Evolutionary conservation across 306 rosid genomes (phyloP).

Genomic region (Vigna unguiculata): DNA sequence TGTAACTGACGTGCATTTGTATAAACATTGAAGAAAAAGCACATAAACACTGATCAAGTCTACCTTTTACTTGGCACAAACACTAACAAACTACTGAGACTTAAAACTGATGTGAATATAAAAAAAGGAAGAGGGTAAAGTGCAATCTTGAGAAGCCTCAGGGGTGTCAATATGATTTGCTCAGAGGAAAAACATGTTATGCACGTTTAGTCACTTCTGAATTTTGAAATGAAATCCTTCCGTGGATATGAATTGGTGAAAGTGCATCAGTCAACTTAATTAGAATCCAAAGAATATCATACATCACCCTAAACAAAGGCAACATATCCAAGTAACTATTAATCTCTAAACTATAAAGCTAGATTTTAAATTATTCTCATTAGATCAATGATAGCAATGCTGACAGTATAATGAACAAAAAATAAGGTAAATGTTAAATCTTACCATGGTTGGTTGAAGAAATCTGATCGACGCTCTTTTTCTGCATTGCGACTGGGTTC

Average conservation of each 20-base stretch:
- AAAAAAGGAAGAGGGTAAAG: not conserved
- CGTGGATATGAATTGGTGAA: not conserved
- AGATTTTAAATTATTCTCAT: not conserved
- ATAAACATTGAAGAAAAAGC: not conserved
- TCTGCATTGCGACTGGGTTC: slow-evolving; percentile 91
- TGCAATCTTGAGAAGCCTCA: not conserved
- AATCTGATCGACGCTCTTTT: slow-evolving; percentile 88
- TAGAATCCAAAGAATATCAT: not conserved
- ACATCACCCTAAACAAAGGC: slow-evolving; percentile 14
- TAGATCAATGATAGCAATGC: slow-evolving; percentile 2
- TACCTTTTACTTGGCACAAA: not conserved
- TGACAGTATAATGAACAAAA: slow-evolving; percentile 5
- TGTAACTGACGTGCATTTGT: not conserved
- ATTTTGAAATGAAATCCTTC: slow-evolving; percentile 11
- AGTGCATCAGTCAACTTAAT: not conserved
- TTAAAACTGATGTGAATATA: not conserved
- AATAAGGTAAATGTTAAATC: slow-evolving; percentile 19
- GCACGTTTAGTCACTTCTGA: slow-evolving; percentile 3
- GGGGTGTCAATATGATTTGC: not conserved
- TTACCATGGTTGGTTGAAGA: slow-evolving; percentile 98
- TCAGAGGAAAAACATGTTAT: slow-evolving; percentile 1
- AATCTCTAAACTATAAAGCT: slow-evolving; percentile 2
- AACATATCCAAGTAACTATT: not conserved
- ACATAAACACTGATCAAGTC: not conserved
- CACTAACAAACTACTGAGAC: not conserved